Evolutionary conservation across 2,329 filamentous ascomycete genomes (phyloP), one percentile per base, ranked within the genome.

Genomic region (Diatrype stigma): DNA sequence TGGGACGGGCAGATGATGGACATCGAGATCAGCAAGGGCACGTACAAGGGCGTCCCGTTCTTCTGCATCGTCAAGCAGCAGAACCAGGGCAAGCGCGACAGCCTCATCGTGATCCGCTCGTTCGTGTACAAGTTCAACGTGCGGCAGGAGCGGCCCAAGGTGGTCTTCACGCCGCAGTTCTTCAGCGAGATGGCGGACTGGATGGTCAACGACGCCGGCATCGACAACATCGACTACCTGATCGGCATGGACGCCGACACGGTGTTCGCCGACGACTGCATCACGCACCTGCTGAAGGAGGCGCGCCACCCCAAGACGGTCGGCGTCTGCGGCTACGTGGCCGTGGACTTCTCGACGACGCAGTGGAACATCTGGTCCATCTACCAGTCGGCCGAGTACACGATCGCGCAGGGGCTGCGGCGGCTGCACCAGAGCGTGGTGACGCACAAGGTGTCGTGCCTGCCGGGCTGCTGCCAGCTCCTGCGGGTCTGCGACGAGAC

Each of bases 21-120:
- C 6, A 68, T 75, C 47, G 71, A 70, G 49, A 66, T 73, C 5
- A 68, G 73, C 21, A 71, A 65, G 0, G 76, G 76, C 0, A 65
- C 60, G 32, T 78, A 76, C 62, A 72, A 71, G 55, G 74, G 71
- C 1, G 55, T 76, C 0, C 74, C 75, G 0, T 78, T 73, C 50
- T 63, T 76, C 28, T 72, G 75, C 50, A 72, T 78, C 35, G 72
- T 75, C 45, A 78, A 78, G 58, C 65, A 71, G 14, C 71, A 75
- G 59, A 78, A 77, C 59, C 73, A 76, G 54, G 75, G 74, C 34
- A 79, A 78, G 60, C 68, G 74, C 2, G 76, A 79, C 57, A 74
- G 74, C 45, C 60, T 78, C 40, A 77, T 75, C 55, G 70, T 77
- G n/a, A 71, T 69, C 2, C 73, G 75, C 0, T 78, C 75, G 1